These are phyloP conservation scores for Boletus rubroflammeus DNA, from an alignment of 768 basidiomycete genomes.

Conservation along the genomic window DNA sequence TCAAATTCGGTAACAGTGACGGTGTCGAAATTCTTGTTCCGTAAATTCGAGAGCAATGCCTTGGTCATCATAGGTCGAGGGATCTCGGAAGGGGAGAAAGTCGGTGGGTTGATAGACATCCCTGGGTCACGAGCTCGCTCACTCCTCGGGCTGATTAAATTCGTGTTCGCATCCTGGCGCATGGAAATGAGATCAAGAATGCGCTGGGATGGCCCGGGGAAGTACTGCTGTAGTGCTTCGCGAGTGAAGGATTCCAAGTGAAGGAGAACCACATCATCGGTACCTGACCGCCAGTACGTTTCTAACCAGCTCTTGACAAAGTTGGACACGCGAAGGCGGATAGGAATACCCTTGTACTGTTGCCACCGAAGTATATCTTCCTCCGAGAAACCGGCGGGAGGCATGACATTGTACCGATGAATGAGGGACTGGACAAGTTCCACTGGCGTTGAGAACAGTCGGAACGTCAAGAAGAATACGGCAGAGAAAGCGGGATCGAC, in stretches of 20 bases:
- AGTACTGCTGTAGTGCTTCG: slow-evolving; percentile 57
- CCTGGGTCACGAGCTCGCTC: slow-evolving; percentile 73
- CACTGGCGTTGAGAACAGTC: slow-evolving; percentile 77
- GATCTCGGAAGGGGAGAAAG: slow-evolving; percentile 54
- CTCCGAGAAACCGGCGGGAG: slow-evolving; percentile 52
- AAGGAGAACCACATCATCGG: slow-evolving; percentile 64
- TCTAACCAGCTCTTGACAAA: slow-evolving; percentile 95
- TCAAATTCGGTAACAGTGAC: slow-evolving; percentile 90
- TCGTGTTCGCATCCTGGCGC: slow-evolving; percentile 47
- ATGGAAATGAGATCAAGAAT: slow-evolving; percentile 64
- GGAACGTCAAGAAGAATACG: slow-evolving; percentile 95
- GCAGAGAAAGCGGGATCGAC: slow-evolving; percentile 84
- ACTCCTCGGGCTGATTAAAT: slow-evolving; percentile 51
- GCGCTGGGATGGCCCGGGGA: slow-evolving; percentile 66
- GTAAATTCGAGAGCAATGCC: slow-evolving; percentile 61
- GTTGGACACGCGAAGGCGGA: slow-evolving; percentile 87
- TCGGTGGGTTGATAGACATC: slow-evolving; percentile 65
- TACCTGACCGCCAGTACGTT: slow-evolving; percentile 76
- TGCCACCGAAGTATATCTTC: slow-evolving; percentile 75
- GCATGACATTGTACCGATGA: slow-evolving; percentile 76
- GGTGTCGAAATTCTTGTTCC: slow-evolving; percentile 57
- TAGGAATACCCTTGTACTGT: slow-evolving; percentile 82
- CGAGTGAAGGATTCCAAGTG: slow-evolving; percentile 57
- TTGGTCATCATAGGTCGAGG: slow-evolving; percentile 88
- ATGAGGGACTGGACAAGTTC: slow-evolving; percentile 78